Conservation (phyloP, 345 rosid species). For the Balakata baccata region DNA sequence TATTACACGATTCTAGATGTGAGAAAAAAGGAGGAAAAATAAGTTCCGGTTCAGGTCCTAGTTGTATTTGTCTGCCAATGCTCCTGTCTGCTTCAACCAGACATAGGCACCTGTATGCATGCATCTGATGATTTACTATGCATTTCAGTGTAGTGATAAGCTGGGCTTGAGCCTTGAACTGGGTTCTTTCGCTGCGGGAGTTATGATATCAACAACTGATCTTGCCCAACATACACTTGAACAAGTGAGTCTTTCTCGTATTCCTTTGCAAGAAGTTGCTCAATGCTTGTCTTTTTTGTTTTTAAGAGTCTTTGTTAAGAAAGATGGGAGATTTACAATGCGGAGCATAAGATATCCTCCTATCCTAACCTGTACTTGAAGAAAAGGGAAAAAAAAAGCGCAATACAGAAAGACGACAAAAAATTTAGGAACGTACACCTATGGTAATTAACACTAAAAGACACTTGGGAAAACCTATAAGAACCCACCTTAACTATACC, state of each 20-base stretch:
- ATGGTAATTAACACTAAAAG: background rate
- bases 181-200: conserved; percentile 99
- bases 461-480: background rate
- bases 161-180: conserved; percentile 95
- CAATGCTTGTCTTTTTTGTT: background rate
- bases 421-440: background rate
- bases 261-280: conserved; percentile 10
- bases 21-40: background rate
- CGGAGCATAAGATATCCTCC: background rate
- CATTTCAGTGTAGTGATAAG: conserved; percentile 96
- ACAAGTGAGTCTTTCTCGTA: conserved; percentile 51
- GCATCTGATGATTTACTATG: conserved; percentile 18
- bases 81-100: conserved; percentile 23
- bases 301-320: background rate
- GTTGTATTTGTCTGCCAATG: background rate
- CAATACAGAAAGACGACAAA: background rate
- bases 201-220: conserved; percentile 98
- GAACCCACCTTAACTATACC: background rate
- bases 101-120: conserved; percentile 62
- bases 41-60: background rate
- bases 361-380: background rate
- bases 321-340: background rate
- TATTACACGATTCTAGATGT: background rate
- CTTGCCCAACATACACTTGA: conserved; percentile 93
- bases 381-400: background rate